These are phyloP conservation scores for Aureobasidium pullulans DNA, from an alignment of 2,329 filamentous ascomycete genomes.

Conservation along the genomic window DNA sequence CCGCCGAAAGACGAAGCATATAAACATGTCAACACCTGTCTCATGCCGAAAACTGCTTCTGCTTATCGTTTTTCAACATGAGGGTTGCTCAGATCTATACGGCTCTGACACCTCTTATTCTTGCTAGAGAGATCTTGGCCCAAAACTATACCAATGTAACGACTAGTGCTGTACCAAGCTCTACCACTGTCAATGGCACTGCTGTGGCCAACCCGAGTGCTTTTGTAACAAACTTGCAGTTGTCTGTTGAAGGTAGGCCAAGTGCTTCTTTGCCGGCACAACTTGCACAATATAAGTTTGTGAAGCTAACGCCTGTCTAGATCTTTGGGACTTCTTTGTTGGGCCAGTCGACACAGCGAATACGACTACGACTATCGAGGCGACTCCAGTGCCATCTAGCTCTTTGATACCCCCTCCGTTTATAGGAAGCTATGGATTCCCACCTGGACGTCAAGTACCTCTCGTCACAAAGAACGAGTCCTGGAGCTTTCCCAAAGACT, in stretches of 20 bases:
- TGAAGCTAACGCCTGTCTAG: neutral
- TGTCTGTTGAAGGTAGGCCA: constrained; percentile 18
- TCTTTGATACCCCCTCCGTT: constrained; percentile 28
- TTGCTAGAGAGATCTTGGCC: neutral
- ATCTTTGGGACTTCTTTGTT: constrained; percentile 26
- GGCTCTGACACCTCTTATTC: neutral
- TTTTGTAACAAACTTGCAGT: constrained; percentile 18
- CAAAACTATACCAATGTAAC: neutral
- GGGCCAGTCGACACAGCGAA: constrained; percentile 22
- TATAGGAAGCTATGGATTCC: constrained; percentile 23
- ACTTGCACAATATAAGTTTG: no score
- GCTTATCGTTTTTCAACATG: neutral
- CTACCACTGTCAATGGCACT: constrained; percentile 15
- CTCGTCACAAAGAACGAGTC: constrained; percentile 24
- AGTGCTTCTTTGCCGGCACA: neutral
- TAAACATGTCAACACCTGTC: neutral
- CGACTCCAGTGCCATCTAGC: constrained; percentile 29
- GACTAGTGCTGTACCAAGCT: constrained; percentile 10
- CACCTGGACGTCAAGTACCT: constrained; percentile 26
- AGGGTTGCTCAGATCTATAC: neutral
- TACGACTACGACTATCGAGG: constrained; percentile 24
- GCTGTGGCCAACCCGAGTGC: constrained; percentile 17
- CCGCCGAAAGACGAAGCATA: neutral
- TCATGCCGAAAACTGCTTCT: neutral
- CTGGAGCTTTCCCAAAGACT: constrained; percentile 24